A percentile compares a stretch with the other conserved stretches of the same genome.
Conservation (phyloP, 2,329 filamentous ascomycete species). For the Zasmidium citrigriseum region DNA sequence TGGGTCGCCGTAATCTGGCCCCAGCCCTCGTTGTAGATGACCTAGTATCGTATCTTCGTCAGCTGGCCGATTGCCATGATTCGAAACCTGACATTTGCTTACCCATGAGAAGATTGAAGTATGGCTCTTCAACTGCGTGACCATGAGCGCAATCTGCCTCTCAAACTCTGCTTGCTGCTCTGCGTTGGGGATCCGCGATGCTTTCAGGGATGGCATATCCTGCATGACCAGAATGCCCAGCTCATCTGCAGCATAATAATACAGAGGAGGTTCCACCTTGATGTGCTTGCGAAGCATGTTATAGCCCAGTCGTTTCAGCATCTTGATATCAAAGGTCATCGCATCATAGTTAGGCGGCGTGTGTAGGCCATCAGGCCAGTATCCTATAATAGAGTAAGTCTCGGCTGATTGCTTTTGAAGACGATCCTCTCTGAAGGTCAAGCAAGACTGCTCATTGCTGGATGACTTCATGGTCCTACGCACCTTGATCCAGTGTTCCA, state of each 20-base stretch:
- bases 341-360: constrained; percentile 66
- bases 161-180: constrained; percentile 64
- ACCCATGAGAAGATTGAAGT: constrained; percentile 67
- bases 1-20: constrained; percentile 57
- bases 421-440: too few species aligned
- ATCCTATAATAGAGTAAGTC: neutral
- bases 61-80: too few species aligned
- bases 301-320: constrained; percentile 66
- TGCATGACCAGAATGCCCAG: constrained; percentile 68
- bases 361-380: constrained; percentile 70
- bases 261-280: constrained; percentile 67
- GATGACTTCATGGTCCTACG: too few species aligned
- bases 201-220: constrained; percentile 67
- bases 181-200: constrained; percentile 36
- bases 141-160: constrained; percentile 61
- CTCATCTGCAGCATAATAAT: constrained; percentile 67
- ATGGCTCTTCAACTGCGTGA: constrained; percentile 65
- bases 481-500: constrained; percentile 70
- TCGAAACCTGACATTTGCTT: too few species aligned
- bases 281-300: constrained; percentile 74
- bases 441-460: too few species aligned
- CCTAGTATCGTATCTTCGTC: too few species aligned
- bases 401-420: constrained; percentile 32
- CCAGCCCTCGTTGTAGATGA: constrained; percentile 75
- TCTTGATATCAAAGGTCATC: constrained; percentile 66